Evolutionary conservation across 257 asterid species (phyloP), one percentile per base, ranked within the genome.

Genomic region (Craterostigma plantagineum): DNA sequence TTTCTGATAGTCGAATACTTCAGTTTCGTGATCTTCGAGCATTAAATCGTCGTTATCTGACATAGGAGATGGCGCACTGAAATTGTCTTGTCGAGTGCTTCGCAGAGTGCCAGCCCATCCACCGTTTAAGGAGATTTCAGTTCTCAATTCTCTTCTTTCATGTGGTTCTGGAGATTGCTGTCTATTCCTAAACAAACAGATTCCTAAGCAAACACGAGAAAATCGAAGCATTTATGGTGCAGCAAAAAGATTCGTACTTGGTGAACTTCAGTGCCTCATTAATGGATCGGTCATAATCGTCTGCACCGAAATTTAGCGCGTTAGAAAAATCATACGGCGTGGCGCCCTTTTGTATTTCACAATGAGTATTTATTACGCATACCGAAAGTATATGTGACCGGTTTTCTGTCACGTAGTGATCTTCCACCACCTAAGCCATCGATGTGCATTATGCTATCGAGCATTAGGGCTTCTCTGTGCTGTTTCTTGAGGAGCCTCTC

Each of bases 321-420:
- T 49, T 40, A 40, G 16, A 16, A 40, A 11, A 11, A 35, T 23
- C 30, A 23, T 23, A 2, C 6, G 2, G n/a, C n/a, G n/a, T n/a
- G 30, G 30, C 30, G n/a, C n/a, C n/a, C 30, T 23, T 23, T 23
- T 23, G 30, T 23, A 23, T 2, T 23, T 2, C 30, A 33, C 33
- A 55, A 44, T 18, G 44, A n/a, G 10, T 38, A 7, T 46, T 9
- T 38, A 14, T n/a, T 14, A 53, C 81, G 43, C 69, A n/a, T n/a
- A 90, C 99, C 95, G 42, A 90, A 90, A 37, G 95, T 90, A 46
- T 81, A 86, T 44, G 93, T 81, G 53, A 81, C 94, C 3, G 75
- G 97, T 57, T 86, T 81, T 68, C 94, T 69, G 70, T 81, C 91
- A 49, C 94, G 97, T 16, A 82, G 92, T 57, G 94, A 71, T 43